These are phyloP conservation scores for Wickerhamomyces alni DNA, from an alignment of 805 yeast species.

Conservation along the genomic window DNA sequence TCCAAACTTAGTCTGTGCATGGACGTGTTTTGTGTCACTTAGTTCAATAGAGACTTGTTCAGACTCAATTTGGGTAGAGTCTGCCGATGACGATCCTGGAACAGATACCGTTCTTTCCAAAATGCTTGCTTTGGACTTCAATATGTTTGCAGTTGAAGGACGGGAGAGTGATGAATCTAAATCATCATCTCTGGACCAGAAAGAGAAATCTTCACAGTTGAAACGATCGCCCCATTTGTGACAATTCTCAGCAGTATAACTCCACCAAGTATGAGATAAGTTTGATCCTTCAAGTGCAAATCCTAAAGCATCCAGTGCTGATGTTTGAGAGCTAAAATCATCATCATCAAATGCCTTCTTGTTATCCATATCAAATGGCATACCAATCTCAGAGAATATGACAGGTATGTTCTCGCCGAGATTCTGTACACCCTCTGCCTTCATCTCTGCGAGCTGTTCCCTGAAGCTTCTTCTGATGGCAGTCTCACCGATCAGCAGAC, in stretches of 20 bases:
- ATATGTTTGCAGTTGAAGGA: neutral
- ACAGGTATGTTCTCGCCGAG: conserved; percentile 67
- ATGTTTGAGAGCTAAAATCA: conserved; percentile 65
- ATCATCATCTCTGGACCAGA: conserved; percentile 68
- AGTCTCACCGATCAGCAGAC: conserved; percentile 76
- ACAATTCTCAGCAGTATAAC: conserved; percentile 64
- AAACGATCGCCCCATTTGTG: conserved; percentile 89
- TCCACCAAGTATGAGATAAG: conserved; percentile 79
- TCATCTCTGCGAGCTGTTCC: conserved; percentile 63
- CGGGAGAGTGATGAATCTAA: neutral
- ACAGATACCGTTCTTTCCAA: neutral
- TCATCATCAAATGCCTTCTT: conserved; percentile 65
- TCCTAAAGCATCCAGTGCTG: conserved; percentile 78
- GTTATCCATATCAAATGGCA: conserved; percentile 93
- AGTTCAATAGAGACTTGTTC: neutral
- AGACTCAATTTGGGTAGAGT: neutral
- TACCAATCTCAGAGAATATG: conserved; percentile 90
- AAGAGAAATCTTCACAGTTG: conserved; percentile 91
- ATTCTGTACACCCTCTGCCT: conserved; percentile 51
- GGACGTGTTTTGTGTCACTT: neutral
- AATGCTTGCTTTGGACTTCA: too few relatives aligned
- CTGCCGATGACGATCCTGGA: neutral
- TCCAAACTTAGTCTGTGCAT: conserved; percentile 32
- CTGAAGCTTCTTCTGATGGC: conserved; percentile 69
- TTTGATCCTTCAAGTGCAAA: conserved; percentile 72